Conservation (phyloP, 2,329 filamentous ascomycete species). For the Aspergillus tanneri region DNA sequence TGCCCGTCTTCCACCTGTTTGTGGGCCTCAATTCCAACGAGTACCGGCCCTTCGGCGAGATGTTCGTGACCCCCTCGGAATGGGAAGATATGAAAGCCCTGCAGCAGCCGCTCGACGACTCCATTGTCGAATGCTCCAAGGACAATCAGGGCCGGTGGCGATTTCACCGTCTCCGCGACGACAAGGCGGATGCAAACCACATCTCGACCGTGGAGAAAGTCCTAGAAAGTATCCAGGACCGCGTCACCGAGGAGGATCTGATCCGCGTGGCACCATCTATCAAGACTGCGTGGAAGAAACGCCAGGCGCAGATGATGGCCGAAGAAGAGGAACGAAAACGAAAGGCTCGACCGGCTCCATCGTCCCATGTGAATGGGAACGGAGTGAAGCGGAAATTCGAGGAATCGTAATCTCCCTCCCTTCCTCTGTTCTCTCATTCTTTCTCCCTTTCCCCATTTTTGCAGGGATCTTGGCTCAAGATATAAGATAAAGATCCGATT, state of each 20-base stretch:
- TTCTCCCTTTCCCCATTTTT: not conserved
- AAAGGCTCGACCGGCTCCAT: constrained; percentile 26
- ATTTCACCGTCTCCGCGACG: constrained; percentile 84
- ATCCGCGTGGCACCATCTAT: constrained; percentile 68
- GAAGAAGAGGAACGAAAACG: constrained; percentile 29
- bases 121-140: constrained; percentile 86
- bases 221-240: constrained; percentile 82
- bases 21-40: constrained; percentile 64
- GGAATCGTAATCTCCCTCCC: constrained; percentile 25
- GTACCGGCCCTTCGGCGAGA: constrained; percentile 66
- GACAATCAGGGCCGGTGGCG: constrained; percentile 76
- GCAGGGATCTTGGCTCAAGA: not conserved
- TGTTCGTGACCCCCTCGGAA: constrained; percentile 71
- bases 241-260: constrained; percentile 79
- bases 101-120: constrained; percentile 73
- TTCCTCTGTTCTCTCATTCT: not conserved
- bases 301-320: constrained; percentile 42
- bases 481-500: not conserved
- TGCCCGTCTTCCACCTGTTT: constrained; percentile 71
- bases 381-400: constrained; percentile 45
- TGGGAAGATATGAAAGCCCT: constrained; percentile 80
- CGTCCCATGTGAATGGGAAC: constrained; percentile 33
- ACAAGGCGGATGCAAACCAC: constrained; percentile 90
- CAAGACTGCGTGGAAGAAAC: constrained; percentile 74
- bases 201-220: constrained; percentile 80